phyloP scores from a whole-genome alignment of 345 rosid species.

The Rhizophora mangle region DNA sequence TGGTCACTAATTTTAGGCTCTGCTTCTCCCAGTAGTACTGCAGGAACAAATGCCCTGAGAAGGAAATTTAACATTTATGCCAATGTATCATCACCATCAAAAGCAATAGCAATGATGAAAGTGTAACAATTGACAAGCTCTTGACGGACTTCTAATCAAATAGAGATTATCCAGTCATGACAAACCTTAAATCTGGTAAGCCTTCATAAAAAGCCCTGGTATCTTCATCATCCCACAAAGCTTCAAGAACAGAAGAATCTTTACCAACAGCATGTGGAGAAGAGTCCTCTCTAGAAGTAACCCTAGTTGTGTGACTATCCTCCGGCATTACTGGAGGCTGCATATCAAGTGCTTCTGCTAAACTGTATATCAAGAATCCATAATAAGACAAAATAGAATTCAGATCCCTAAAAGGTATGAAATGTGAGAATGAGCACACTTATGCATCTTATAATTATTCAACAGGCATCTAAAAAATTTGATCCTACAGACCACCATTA shows the following conservation, averaged over 20 bases:
- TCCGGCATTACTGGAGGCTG: slow-evolving; percentile 98
- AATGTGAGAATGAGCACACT: too few species aligned
- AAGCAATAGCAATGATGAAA: background rate
- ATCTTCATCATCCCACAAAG: slow-evolving; percentile 97
- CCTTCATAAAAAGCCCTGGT: slow-evolving; percentile 93
- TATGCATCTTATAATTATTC: too few species aligned
- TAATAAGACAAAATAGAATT: background rate
- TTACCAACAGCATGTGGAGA: slow-evolving; percentile 68
- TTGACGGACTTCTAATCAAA: background rate
- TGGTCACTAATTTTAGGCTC: slow-evolving; percentile 79
- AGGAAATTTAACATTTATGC: slow-evolving; percentile 18
- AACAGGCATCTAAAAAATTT: too few species aligned
- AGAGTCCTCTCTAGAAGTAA: slow-evolving; percentile 77
- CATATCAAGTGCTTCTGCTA: slow-evolving; percentile 98
- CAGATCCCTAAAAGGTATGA: too few species aligned
- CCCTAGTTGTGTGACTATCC: slow-evolving; percentile 93
- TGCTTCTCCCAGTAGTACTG: slow-evolving; percentile 88
- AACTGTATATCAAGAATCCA: slow-evolving; percentile 37
- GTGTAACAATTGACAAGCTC: background rate
- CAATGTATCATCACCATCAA: background rate
- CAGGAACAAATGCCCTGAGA: slow-evolving; percentile 97
- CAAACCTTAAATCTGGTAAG: slow-evolving; percentile 96
- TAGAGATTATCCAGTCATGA: slow-evolving; percentile 11
- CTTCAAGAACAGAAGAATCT: slow-evolving; percentile 69
- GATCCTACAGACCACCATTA: too few species aligned